A percentile compares a stretch with the other conserved stretches of the same genome.
Conservation (phyloP, 805 yeast species). For the Candida easanensis region DNA sequence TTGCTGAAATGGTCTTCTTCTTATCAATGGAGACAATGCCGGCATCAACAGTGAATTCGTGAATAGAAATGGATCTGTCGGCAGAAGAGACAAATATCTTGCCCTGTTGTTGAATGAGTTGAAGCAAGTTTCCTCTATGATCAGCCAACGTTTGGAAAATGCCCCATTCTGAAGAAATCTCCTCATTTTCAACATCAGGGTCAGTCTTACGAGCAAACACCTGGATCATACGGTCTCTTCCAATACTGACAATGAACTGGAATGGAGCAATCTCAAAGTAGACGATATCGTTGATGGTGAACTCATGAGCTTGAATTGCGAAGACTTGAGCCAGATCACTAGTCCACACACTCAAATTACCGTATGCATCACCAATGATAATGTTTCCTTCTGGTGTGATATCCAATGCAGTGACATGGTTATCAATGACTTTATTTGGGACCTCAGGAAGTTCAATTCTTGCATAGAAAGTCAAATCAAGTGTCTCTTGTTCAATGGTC, state of each 20-base stretch:
- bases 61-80: slow-evolving; percentile 59
- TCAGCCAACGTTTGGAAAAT: slow-evolving; percentile 57
- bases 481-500: slow-evolving; percentile 22
- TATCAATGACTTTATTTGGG: slow-evolving; percentile 34
- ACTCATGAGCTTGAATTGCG: slow-evolving; percentile 47
- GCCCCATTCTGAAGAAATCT: slow-evolving; percentile 39
- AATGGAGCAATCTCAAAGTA: slow-evolving; percentile 30
- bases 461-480: slow-evolving; percentile 11
- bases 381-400: slow-evolving; percentile 27
- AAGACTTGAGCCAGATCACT: slow-evolving; percentile 20
- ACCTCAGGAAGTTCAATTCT: slow-evolving; percentile 23
- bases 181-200: slow-evolving; percentile 15
- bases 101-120: slow-evolving; percentile 30
- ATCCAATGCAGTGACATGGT: slow-evolving; percentile 43
- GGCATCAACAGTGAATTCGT: slow-evolving; percentile 32
- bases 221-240: slow-evolving; percentile 65
- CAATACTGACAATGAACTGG: slow-evolving; percentile 43
- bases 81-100: slow-evolving; percentile 53
- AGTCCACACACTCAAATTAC: slow-evolving; percentile 33
- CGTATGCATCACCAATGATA: slow-evolving; percentile 49
- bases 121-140: slow-evolving; percentile 52
- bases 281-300: slow-evolving; percentile 45
- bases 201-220: slow-evolving; percentile 34
- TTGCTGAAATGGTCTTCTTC: slow-evolving; percentile 48
- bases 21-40: slow-evolving; percentile 27